A percentile compares a stretch with the other conserved stretches of the same genome.
phyloP scores from a whole-genome alignment of 306 rosid genomes.

The Fragaria vesca region DNA sequence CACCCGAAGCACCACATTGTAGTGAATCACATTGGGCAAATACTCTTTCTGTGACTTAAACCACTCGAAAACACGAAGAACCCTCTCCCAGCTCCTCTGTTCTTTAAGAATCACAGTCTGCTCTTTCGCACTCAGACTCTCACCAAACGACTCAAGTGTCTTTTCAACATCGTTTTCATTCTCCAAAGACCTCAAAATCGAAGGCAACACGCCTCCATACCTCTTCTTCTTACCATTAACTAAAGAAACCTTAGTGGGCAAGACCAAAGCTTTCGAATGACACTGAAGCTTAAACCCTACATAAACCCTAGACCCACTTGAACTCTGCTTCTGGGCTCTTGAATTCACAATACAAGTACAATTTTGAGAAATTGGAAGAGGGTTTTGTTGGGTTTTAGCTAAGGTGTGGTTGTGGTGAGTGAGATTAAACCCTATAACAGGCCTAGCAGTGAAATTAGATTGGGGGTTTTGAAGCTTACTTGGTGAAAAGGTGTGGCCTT shows the following conservation, averaged over 20 bases:
- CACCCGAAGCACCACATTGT: conserved; percentile 73
- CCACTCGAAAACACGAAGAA: conserved; percentile 62
- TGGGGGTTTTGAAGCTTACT: conserved; percentile 30
- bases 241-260: conserved; percentile 31
- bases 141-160: conserved; percentile 45
- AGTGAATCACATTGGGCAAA: conserved; percentile 78
- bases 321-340: conserved; percentile 19
- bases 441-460: conserved; percentile 26
- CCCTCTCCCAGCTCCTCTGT: conserved; percentile 63
- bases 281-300: conserved; percentile 45
- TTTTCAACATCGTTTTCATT: conserved; percentile 36
- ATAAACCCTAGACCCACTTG: conserved; percentile 27
- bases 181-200: conserved; percentile 49
- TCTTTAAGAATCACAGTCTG: conserved; percentile 69
- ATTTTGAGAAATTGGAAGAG: conserved; percentile 9
- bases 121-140: conserved; percentile 48
- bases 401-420: conserved; percentile 6
- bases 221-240: conserved; percentile 33
- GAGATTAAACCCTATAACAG: conserved; percentile 25
- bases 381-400: conserved; percentile 12
- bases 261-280: conserved; percentile 39
- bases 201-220: conserved; percentile 50
- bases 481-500: conserved; percentile 18
- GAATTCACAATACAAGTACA: conserved; percentile 8
- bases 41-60: conserved; percentile 56